Evolutionary conservation across 768 basidiomycete species (phyloP).

Genomic region (Tylopilus vinaceipallidus): DNA sequence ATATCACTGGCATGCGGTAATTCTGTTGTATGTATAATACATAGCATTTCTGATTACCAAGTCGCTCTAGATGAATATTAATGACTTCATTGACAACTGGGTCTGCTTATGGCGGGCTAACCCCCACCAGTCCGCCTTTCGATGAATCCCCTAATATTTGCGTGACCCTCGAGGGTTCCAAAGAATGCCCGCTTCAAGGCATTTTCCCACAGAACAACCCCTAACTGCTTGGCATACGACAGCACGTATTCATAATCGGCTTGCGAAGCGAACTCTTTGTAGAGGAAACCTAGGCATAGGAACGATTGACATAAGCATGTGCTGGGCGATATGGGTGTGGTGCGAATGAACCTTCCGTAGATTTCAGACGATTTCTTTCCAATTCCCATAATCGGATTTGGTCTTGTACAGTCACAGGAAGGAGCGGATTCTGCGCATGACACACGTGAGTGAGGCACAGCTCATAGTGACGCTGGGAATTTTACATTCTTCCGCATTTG

Average conservation of each 20-base stretch:
- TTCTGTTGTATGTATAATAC: too few relatives aligned
- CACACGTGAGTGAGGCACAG: conserved; percentile 13
- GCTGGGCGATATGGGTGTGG: conserved; percentile 8
- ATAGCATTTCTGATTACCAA: too few relatives aligned
- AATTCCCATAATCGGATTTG: conserved; percentile 98
- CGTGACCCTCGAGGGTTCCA: conserved; percentile 73
- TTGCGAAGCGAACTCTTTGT: conserved; percentile 82
- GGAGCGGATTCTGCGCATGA: conserved; percentile 70
- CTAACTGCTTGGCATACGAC: conserved; percentile 80
- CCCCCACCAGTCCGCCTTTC: conserved; percentile 55
- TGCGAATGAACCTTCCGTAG: conserved; percentile 69
- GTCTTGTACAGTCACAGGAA: conserved; percentile 97
- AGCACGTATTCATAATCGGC: conserved; percentile 87
- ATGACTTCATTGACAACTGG: not conserved
- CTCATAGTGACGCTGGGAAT: not conserved
- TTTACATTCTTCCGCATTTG: conserved; percentile 96
- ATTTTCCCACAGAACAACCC: conserved; percentile 88
- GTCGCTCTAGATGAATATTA: too few relatives aligned
- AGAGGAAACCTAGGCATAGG: conserved; percentile 69
- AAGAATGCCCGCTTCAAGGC: conserved; percentile 91
- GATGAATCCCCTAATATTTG: conserved; percentile 77
- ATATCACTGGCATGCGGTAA: too few relatives aligned
- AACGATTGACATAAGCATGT: conserved; percentile 11
- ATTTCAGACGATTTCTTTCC: conserved; percentile 88
- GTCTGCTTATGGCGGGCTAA: conserved; percentile 8